Percentiles rank a stretch among this genome's conserved stretches.
phyloP scores from a whole-genome alignment of 345 rosid species.

The Eucalyptus decipiens region DNA sequence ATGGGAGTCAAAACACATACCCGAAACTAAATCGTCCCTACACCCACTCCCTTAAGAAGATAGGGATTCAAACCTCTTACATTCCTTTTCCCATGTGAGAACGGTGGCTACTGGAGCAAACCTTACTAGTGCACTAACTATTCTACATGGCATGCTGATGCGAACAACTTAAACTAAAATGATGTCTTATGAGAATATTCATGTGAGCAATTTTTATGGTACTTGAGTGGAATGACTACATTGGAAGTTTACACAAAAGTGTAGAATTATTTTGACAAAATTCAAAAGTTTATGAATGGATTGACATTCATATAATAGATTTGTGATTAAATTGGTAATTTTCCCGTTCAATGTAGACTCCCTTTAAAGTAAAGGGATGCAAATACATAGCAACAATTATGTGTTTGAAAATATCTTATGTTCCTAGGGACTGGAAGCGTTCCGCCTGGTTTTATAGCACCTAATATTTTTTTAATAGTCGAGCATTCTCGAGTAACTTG shows the following conservation, averaged over 20 bases:
- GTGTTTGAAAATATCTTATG: neutral
- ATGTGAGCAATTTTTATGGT: rapidly evolving
- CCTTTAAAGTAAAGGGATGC: neutral
- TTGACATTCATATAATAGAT: neutral
- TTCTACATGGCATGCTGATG: neutral
- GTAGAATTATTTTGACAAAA: neutral
- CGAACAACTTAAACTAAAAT: neutral
- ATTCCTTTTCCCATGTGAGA: no score
- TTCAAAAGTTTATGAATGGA: neutral
- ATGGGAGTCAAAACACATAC: rapidly evolving
- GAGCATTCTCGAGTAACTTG: neutral
- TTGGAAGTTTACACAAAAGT: neutral
- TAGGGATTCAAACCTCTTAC: neutral
- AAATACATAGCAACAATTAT: neutral
- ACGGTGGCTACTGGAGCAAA: rapidly evolving
- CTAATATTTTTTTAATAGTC: neutral
- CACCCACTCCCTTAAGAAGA: rapidly evolving
- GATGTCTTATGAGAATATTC: neutral
- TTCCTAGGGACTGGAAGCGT: neutral
- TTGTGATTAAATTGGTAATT: neutral
- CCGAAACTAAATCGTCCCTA: rapidly evolving
- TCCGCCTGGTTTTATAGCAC: neutral
- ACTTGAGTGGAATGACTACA: neutral
- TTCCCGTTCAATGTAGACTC: neutral
- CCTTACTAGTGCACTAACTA: neutral